Conservation (phyloP, 768 basidiomycete genomes). For the Boletus subcaerulescens region DNA sequence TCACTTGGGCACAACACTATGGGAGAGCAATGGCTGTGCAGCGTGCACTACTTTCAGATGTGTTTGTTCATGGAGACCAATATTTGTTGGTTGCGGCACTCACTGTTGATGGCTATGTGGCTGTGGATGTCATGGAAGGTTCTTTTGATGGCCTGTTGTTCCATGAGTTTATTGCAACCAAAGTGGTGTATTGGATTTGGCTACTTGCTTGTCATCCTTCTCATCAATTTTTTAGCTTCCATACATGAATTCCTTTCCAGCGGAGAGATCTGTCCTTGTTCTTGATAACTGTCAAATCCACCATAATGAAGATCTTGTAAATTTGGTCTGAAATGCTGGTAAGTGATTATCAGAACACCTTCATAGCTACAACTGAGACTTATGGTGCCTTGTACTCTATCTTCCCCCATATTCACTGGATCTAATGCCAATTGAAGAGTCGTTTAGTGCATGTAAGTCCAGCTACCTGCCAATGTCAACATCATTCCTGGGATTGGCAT, state of each 20-base stretch:
- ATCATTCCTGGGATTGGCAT: too few species aligned
- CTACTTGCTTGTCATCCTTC: too few species aligned
- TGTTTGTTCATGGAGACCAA: background rate
- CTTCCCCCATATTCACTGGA: background rate
- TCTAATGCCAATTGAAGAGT: background rate
- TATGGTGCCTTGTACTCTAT: background rate
- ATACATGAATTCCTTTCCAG: background rate
- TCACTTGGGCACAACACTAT: background rate
- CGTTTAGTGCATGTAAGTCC: background rate
- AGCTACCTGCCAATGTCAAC: too few species aligned
- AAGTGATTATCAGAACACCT: background rate
- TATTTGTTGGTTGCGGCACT: background rate
- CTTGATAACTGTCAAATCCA: slow-evolving; percentile 5
- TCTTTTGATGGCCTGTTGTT: background rate
- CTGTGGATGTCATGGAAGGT: background rate
- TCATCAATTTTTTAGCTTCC: too few species aligned
- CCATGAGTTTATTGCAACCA: background rate
- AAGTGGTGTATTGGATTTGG: background rate
- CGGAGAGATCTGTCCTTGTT: background rate
- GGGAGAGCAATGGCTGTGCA: background rate
- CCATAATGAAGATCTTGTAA: background rate
- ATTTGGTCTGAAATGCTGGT: background rate
- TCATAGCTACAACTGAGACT: background rate
- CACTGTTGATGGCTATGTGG: background rate
- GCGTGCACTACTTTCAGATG: background rate